phyloP scores from a whole-genome alignment of 345 rosid genomes.

The Populus nigra region DNA sequence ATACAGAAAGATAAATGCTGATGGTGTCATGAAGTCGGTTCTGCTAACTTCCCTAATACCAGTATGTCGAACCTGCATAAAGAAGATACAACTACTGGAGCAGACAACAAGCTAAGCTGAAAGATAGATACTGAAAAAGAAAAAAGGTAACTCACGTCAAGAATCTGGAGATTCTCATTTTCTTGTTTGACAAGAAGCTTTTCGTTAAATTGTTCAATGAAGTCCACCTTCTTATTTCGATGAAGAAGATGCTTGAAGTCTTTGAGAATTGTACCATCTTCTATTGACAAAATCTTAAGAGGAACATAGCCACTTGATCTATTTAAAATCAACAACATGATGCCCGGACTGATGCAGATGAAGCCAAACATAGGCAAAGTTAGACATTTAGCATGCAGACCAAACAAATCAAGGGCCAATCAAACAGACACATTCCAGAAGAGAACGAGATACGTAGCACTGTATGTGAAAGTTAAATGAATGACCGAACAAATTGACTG shows the following conservation, averaged over 20 bases:
- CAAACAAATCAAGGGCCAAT: neutral
- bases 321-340: conserved; percentile 89
- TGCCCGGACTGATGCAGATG: conserved; percentile 69
- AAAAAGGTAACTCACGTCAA: conserved; percentile 59
- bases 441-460: neutral
- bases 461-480: neutral
- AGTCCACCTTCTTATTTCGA: conserved; percentile 94
- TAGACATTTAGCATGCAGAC: neutral
- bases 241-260: conserved; percentile 86
- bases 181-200: conserved; percentile 99
- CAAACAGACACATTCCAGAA: neutral
- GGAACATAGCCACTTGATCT: conserved; percentile 75
- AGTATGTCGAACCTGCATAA: conserved; percentile 66
- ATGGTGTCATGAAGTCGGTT: conserved; percentile 87
- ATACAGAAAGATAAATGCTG: conserved; percentile 88
- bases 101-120: conserved; percentile 1
- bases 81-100: neutral
- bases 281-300: conserved; percentile 84
- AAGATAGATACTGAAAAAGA: neutral
- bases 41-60: conserved; percentile 78
- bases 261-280: conserved; percentile 96
- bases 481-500: neutral
- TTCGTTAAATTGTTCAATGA: conserved; percentile 95
- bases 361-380: conserved; percentile 9
- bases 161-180: conserved; percentile 95